Percentiles rank a stretch among this genome's conserved stretches.
phyloP scores from a whole-genome alignment of 192 early-diverging fungal genomes.

The Entomortierella beljakovae region DNA sequence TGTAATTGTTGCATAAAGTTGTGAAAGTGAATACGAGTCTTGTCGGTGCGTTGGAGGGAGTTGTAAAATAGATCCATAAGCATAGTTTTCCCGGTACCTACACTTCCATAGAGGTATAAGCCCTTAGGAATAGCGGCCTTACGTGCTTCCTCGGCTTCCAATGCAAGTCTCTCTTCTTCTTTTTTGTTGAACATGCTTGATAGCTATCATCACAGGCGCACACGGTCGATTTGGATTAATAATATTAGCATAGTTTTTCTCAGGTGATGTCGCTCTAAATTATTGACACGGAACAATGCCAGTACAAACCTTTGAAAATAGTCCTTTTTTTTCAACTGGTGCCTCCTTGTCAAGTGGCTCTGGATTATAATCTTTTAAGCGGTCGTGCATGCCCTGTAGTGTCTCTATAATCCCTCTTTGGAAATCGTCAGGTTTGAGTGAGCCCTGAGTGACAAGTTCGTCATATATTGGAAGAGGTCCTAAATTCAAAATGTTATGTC shows the following conservation, averaged over 20 bases:
- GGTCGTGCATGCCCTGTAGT: conserved; percentile 74
- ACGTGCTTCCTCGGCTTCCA: conserved; percentile 21
- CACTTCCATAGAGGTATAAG: conserved; percentile 77
- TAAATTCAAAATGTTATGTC: not conserved
- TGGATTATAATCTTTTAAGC: conserved; percentile 68
- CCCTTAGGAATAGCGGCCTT: conserved; percentile 57
- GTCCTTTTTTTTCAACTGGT: conserved; percentile 9
- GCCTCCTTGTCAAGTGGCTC: conserved; percentile 28
- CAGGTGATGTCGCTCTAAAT: not conserved
- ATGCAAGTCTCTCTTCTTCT: conserved; percentile 34
- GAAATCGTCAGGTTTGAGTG: conserved; percentile 73
- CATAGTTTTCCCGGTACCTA: conserved; percentile 95
- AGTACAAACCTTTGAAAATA: conserved; percentile 42
- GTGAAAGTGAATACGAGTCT: conserved; percentile 95
- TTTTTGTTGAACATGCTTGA: conserved; percentile 39
- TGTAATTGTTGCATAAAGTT: conserved; percentile 98
- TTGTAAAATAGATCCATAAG: conserved; percentile 97
- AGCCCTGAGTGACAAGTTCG: conserved; percentile 60
- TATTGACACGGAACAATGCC: no score
- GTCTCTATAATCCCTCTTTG: conserved; percentile 73
- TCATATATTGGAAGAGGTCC: conserved; percentile 61
- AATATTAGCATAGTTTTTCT: not conserved
- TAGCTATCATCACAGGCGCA: conserved; percentile 11
- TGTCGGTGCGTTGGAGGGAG: conserved; percentile 73
- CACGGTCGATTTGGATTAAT: not conserved